Evolutionary conservation across 2,329 filamentous ascomycete species (phyloP).

Genomic region (Trichophyton simii): DNA sequence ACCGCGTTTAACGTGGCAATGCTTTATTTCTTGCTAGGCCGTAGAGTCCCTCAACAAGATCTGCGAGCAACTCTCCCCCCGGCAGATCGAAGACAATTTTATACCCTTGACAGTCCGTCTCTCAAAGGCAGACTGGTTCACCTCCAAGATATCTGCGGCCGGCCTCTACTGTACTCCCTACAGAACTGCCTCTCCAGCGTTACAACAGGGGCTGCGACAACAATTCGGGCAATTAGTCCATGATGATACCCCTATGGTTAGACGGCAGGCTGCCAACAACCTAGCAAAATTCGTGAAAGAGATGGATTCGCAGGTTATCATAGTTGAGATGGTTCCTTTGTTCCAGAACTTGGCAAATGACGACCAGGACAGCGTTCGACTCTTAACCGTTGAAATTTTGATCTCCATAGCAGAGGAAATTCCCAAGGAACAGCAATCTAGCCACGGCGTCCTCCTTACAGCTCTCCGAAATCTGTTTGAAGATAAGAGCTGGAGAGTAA

Average conservation of each 20-base stretch:
- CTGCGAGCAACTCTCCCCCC: constrained; percentile 76
- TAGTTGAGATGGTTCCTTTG: constrained; percentile 97
- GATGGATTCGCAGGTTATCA: constrained; percentile 80
- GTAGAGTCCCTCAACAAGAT: constrained; percentile 99
- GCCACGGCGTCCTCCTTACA: constrained; percentile 83
- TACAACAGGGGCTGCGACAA: constrained; percentile 81
- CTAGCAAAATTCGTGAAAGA: constrained; percentile 95
- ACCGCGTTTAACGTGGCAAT: background rate
- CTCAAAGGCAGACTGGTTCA: constrained; percentile 99
- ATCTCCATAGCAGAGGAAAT: constrained; percentile 95
- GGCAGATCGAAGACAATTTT: constrained; percentile 95
- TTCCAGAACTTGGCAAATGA: constrained; percentile 95
- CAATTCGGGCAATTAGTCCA: constrained; percentile 89
- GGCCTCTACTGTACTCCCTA: constrained; percentile 91
- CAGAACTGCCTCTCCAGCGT: constrained; percentile 72
- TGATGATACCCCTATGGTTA: constrained; percentile 98
- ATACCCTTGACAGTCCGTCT: constrained; percentile 90
- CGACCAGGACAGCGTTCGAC: constrained; percentile 92
- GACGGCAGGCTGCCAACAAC: constrained; percentile 91
- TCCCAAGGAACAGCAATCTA: constrained; percentile 94
- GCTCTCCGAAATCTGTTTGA: constrained; percentile 88
- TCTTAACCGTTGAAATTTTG: constrained; percentile 90
- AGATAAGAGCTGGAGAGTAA: constrained; percentile 97
- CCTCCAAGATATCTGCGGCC: constrained; percentile 95
- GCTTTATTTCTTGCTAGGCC: constrained; percentile 45